phyloP scores from a whole-genome alignment of 2,329 filamentous ascomycete genomes.

The Bipolaris sorokiniana region DNA sequence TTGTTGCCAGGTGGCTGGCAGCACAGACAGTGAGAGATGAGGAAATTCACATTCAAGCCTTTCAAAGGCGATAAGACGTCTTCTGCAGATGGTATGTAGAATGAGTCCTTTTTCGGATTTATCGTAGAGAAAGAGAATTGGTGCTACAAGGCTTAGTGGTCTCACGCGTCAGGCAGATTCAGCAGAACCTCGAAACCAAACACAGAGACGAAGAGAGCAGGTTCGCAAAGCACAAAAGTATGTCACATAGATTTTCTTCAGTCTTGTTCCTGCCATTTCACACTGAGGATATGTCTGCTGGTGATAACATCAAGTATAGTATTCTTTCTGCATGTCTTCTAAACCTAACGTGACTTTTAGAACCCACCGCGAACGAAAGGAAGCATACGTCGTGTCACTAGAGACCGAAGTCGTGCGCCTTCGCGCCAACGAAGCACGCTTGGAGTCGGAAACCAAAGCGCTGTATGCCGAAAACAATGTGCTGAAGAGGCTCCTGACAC shows the following conservation, averaged over 20 bases:
- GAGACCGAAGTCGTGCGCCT: constrained; percentile 39
- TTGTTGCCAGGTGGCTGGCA: not conserved
- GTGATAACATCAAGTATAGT: not conserved
- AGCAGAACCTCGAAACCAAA: not conserved
- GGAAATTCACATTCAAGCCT: constrained; percentile 26
- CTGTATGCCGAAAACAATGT: constrained; percentile 32
- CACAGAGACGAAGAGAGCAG: not conserved
- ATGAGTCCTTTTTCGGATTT: not conserved
- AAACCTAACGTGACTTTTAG: constrained; percentile 13
- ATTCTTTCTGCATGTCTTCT: not conserved
- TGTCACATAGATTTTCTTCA: not conserved
- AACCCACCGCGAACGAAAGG: constrained; percentile 44
- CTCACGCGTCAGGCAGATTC: not conserved
- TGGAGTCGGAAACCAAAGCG: constrained; percentile 32
- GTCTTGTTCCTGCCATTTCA: not conserved
- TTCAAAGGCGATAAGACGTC: constrained; percentile 11
- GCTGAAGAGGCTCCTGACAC: constrained; percentile 27
- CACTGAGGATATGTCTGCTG: not conserved
- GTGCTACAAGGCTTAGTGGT: not conserved
- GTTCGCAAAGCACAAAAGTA: not conserved
- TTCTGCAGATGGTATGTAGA: constrained; percentile 3
- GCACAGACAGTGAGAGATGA: not conserved
- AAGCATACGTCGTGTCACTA: constrained; percentile 39
- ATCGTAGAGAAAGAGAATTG: not conserved
- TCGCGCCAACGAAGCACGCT: constrained; percentile 40